Conservation (phyloP, 768 basidiomycete genomes). For the Podaxis sp. region DNA sequence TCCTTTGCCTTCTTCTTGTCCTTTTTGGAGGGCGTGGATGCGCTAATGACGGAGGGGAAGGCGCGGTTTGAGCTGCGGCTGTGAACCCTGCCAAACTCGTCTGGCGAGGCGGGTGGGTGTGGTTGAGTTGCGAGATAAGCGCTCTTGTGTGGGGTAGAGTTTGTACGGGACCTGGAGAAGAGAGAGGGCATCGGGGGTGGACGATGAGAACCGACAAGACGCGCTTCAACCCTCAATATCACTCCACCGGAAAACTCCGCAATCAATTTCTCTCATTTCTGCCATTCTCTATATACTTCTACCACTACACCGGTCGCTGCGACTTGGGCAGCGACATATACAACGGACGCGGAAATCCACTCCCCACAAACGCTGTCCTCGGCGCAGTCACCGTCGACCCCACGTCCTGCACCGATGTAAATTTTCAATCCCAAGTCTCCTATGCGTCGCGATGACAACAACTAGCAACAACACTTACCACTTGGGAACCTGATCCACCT, state of each 20-base stretch:
- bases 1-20: slow-evolving; percentile 51
- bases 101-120: slow-evolving; percentile 30
- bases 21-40: slow-evolving; percentile 40
- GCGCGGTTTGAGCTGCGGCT: slow-evolving; percentile 42
- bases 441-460: slow-evolving; percentile 12
- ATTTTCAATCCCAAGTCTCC: background rate
- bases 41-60: slow-evolving; percentile 16
- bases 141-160: slow-evolving; percentile 52
- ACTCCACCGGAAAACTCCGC: slow-evolving; percentile 27
- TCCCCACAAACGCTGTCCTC: slow-evolving; percentile 3
- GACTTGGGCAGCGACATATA: background rate
- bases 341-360: slow-evolving; percentile 9
- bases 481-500: background rate
- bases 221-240: slow-evolving; percentile 23
- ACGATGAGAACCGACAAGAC: slow-evolving; percentile 31
- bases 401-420: background rate
- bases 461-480: background rate
- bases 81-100: slow-evolving; percentile 66
- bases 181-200: slow-evolving; percentile 62
- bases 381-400: background rate
- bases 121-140: slow-evolving; percentile 24
- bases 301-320: background rate
- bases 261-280: background rate
- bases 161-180: slow-evolving; percentile 69
- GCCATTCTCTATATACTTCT: background rate